Base-by-base conservation (phyloP, 352 stramenopile species). In the Phytophthora nicotianae region DNA sequence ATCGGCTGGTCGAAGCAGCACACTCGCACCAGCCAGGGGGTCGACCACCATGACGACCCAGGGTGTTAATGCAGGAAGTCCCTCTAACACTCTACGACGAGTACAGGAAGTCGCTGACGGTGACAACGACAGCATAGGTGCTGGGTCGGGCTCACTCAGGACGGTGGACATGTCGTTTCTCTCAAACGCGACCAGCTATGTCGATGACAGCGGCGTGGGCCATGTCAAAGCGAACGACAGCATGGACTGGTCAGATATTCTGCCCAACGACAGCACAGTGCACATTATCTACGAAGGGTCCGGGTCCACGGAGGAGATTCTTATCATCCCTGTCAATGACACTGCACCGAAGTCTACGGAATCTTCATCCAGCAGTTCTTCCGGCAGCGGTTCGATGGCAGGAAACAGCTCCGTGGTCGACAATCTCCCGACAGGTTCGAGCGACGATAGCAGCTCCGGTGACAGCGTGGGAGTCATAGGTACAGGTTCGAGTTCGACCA, bases 201-300 rank as follows among this genome's bases (percentile, higher is more conserved):
- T 70, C 26, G 73, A 72, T 27, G 46, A 49, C 20, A 72, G 54
- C 16, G 67, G 58, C 16, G 50, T 70, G 21, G 70, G 74, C 8
- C 72, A 75, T 43, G 70, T 83, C 45, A 68, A 67, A 29, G 48
- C 68, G 19, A 78, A 72, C 21, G 43, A 60, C 16, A 61, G 61
- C 9, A 43, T 68, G 43, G 64, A 69, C 54, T 86, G 77, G 74
- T 68, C 67, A 11, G 42, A 71, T 0, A 27, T 79, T 40, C 64
- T 86, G 37, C 42, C 58, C 27, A 83, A 81, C 38, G 69, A 68
- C 19, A 68, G 69, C n/a, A 82, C 60, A 8, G 74, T 77, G 27
- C 71, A 67, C 35, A 77, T 86, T 70, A 38, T 77, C 17, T 80
- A 82, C 55, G 26, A 63, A 58, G 67, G 73, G 4, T 73, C 70